Evolutionary conservation across 2,329 filamentous ascomycete species (phyloP).

Genomic region (Juglanconis juglandina): DNA sequence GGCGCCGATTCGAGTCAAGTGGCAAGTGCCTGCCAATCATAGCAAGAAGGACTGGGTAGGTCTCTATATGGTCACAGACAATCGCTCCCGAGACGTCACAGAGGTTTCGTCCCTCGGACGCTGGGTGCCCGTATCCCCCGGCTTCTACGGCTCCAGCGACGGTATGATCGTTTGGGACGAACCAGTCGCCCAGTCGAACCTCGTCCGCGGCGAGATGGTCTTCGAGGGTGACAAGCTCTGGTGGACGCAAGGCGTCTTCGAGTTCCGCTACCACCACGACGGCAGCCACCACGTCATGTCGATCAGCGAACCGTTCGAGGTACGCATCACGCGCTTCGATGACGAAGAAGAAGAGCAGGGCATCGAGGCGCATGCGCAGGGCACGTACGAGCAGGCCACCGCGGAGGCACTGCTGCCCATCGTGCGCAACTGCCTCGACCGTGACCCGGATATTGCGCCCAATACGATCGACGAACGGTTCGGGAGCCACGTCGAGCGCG

Average conservation of each 20-base stretch:
- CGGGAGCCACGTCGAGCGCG: conserved; percentile 77
- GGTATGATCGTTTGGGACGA: conserved; percentile 72
- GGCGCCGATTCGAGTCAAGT: conserved; percentile 81
- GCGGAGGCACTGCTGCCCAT: conserved; percentile 77
- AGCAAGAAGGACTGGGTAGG: conserved; percentile 93
- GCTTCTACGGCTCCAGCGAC: conserved; percentile 74
- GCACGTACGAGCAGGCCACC: conserved; percentile 64
- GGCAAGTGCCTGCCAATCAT: conserved; percentile 85
- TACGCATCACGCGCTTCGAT: conserved; percentile 77
- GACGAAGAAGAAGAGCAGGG: conserved; percentile 64
- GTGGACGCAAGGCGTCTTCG: conserved; percentile 95
- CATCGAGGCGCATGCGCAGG: conserved; percentile 44
- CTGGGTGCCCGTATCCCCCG: conserved; percentile 79
- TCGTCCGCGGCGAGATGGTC: conserved; percentile 75
- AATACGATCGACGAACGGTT: conserved; percentile 76
- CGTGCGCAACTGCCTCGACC: conserved; percentile 88
- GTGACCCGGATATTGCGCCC: conserved; percentile 86
- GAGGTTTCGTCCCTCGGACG: conserved; percentile 81
- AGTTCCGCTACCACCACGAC: conserved; percentile 95
- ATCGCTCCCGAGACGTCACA: conserved; percentile 78
- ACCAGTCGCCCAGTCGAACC: conserved; percentile 50
- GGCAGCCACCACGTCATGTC: conserved; percentile 92
- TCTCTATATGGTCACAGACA: conserved; percentile 93
- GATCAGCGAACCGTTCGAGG: conserved; percentile 89
- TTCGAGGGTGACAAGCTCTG: conserved; percentile 93